Evolutionary conservation across 2,329 filamentous ascomycete genomes (phyloP), one percentile per base, ranked within the genome.

Genomic region (Camillea tinctor): DNA sequence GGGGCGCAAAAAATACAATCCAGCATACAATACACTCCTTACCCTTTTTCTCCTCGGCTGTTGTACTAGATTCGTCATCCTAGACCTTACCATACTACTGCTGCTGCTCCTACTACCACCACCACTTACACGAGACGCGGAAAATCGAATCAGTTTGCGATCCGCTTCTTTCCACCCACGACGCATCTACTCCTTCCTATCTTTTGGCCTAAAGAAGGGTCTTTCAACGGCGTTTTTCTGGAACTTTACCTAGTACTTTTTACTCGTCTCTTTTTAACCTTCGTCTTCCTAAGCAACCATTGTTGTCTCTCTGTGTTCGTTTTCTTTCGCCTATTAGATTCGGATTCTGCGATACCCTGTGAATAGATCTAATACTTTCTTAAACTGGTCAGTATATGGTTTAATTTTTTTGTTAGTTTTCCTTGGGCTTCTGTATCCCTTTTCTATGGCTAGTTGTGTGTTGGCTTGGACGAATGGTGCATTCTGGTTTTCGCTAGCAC

Each of bases 271-370:
- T 63, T 62, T 64, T 62, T 58, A 64, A 60, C 63, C 51, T 63
- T 66, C 65, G 57, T 67, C 65, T 60, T 63, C 60, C 61, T 64
- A 63, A 51, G 52, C 60, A 60, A 60, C 60, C 64, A 60, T 62
- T 65, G 50, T 59, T 59, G 56, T 50, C 60, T 64, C 64, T 62
- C 54, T 61, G 60, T 60, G 60, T 60, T 62, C 60, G 48, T 61
- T 60, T 64, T 59, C 64, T 66, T 64, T 63, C 61, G 59, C 59
- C 65, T 68, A 52, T 58, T 73, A 73, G 71, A 73, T 67, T 59
- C 62, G 52, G 62, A 65, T 69, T 65, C 64, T 65, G 67, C 70
- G 71, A 74, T 74, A 74, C 71, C 72, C 71, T 63, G 65, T 68
- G 64, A 66, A 72, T 74, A 74, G 72, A 74, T 64, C 57, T 70